Base-by-base conservation (phyloP, 345 rosid species). In the Linum trigynum region DNA sequence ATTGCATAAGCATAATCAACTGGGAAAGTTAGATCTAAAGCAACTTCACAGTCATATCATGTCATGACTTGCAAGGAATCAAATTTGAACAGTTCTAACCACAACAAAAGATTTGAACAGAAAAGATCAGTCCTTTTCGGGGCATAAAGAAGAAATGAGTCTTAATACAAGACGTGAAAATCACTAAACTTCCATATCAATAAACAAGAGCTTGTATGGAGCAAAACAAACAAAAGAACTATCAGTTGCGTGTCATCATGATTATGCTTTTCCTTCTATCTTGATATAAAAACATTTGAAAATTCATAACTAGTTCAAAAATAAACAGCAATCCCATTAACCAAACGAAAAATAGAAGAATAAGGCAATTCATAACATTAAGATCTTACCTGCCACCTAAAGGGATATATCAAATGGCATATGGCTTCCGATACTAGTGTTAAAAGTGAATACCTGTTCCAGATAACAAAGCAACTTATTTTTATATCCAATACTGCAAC, bases 381-480 rank as follows among this genome's bases (percentile, higher is more conserved):
- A 23, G 32, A 23, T 38, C 75, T 66, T 74, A 95, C 99, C 94
- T 85, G 97, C 99, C 99, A 95, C 75, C 94, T 80, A 73, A 95
- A 89, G 67, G 99, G 99, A 82, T 83, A 95, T 67, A 95, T 91
- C 71, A 95, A 79, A 85, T 95, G 99, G 74, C 96, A 91, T 79
- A 95, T 84, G 73, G 97, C 91, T 80, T 95, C 97, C 59, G 97
- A 83, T n/a, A 77, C 96, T 48, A 94, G 82, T 65, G 95, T 94
- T 78, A 94, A 74, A 77, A 94, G 89, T 39, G 97, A 94, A 69
- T 88, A 94, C 89, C 99, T 94, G 78, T 66, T 65, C 74, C 66
- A 67, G 39, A 71, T 39, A 66, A 61, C 40, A 42, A 12, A 58
- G 37, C 12, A 23, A 32, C n/a, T 37, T 4, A 5, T 5, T 15